These are phyloP conservation scores for Trametes cinnabarina DNA, from an alignment of 768 basidiomycete species.

Conservation along the genomic window DNA sequence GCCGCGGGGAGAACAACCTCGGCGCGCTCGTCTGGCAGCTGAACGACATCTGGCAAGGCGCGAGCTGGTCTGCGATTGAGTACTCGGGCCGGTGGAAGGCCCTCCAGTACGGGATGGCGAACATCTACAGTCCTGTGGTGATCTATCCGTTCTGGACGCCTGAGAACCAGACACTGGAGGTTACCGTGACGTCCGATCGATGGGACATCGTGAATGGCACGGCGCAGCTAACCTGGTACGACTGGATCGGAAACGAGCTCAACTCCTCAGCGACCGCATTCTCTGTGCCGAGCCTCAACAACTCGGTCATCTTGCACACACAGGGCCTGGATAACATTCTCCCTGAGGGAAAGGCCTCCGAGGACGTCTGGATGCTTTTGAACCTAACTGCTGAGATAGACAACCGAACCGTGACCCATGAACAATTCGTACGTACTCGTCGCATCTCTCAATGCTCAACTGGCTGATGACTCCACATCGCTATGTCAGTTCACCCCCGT, in stretches of 20 bases:
- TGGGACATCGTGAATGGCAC: conserved; percentile 45
- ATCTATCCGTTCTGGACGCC: conserved; percentile 59
- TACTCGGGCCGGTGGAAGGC: conserved; percentile 62
- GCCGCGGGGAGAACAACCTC: conserved; percentile 55
- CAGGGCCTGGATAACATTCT: conserved; percentile 45
- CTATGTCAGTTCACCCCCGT: conserved; percentile 49
- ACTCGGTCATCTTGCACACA: conserved; percentile 41
- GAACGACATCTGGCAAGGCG: conserved; percentile 61
- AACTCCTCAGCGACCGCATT: conserved; percentile 39
- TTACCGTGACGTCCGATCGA: conserved; percentile 52
- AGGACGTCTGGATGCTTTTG: conserved; percentile 51
- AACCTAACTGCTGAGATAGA: conserved; percentile 46
- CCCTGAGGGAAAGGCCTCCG: conserved; percentile 39
- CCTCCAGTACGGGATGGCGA: conserved; percentile 48
- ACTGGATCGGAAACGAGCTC: conserved; percentile 47
- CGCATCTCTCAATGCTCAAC: neutral
- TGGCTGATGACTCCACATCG: neutral
- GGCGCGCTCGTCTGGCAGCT: conserved; percentile 60
- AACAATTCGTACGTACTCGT: conserved; percentile 46
- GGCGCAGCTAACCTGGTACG: conserved; percentile 57
- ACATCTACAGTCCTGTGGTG: conserved; percentile 44
- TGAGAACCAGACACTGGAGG: conserved; percentile 44
- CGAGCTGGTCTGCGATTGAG: conserved; percentile 55
- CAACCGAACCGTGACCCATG: conserved; percentile 43
- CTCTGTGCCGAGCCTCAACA: conserved; percentile 48